Base-by-base conservation (phyloP, 2,329 filamentous ascomycete genomes). In the Alternaria hordeiaustralica region DNA sequence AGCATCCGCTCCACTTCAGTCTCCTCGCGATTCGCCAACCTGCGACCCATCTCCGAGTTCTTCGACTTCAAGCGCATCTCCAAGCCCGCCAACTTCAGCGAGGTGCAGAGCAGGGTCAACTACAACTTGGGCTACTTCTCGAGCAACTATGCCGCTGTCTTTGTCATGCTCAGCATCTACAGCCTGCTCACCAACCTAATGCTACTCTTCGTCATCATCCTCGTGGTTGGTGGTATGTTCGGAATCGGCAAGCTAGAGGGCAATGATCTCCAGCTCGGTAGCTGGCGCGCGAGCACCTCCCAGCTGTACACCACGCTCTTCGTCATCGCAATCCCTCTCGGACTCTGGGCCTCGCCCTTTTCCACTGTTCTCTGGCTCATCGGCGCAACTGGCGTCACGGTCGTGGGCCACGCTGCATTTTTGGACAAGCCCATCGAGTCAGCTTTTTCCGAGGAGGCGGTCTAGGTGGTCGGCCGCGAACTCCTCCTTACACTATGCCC, bases 381-480 rank as follows among this genome's bases (percentile, higher is more conserved):
- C 78, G 96, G 96, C 80, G 96, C 96, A 75, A 95, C 92, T 73
- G 94, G 93, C 80, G 93, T 97, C 80, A 92, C 90, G 80, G 96
- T 98, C 72, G 85, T 98, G 71, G 96, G 96, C 83, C 96, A 99
- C 84, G 96, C 96, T 73, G 88, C 94, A 68, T 89, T 98, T 80
- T 90, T 98, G 91, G 95, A 98, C 82, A 97, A 97, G 88, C 95
- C 95, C 64, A 97, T 98, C 86, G 96, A 98, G 90, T 95, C 96
- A 94, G 94, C 94, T 97, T 99, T 99, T 97, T 97, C 95, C 88
- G 96, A 96, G 94, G 96, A 99, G 95, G 95, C 96, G 94, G 96
- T 99, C 92, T 99, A 98, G 90, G 88, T 96, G 94, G 94, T 98
- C 96, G 95, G 93, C 95, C 95, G 96, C 96, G 92, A 96, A 91